Evolutionary conservation across 768 basidiomycete species (phyloP).

Genomic region (Mycena rosella): DNA sequence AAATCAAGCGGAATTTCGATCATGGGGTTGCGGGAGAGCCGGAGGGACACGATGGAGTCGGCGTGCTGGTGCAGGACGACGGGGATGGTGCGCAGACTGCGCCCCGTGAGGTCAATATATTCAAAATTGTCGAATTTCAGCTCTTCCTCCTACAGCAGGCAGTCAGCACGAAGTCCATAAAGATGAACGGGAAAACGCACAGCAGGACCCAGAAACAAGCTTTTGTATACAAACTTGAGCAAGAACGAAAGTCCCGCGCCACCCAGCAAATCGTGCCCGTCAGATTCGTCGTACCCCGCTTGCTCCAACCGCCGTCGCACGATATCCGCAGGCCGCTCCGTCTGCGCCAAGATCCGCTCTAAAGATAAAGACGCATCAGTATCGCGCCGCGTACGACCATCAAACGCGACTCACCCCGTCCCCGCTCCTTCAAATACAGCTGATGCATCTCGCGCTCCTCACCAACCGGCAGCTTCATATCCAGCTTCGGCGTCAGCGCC

Average conservation of each 20-base stretch:
- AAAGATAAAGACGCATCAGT: constrained; percentile 18
- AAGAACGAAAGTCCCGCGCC: constrained; percentile 85
- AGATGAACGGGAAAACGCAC: constrained; percentile 55
- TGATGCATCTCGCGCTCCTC: constrained; percentile 70
- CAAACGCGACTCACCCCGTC: constrained; percentile 66
- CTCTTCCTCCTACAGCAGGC: constrained; percentile 73
- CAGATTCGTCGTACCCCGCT: constrained; percentile 88
- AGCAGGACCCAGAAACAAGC: constrained; percentile 71
- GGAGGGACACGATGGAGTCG: constrained; percentile 84
- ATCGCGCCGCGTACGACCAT: neutral
- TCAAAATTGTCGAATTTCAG: constrained; percentile 78
- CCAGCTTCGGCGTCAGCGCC: constrained; percentile 34
- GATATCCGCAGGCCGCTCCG: constrained; percentile 88
- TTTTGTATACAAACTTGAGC: constrained; percentile 92
- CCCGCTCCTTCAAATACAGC: constrained; percentile 81
- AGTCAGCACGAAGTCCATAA: neutral
- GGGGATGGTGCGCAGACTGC: constrained; percentile 89
- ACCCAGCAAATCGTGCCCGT: constrained; percentile 82
- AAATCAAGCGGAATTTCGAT: constrained; percentile 97
- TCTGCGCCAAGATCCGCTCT: constrained; percentile 88
- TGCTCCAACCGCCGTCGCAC: constrained; percentile 87
- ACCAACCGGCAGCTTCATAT: constrained; percentile 37
- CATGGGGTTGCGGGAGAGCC: constrained; percentile 94
- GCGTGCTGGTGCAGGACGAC: constrained; percentile 88
- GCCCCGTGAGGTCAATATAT: constrained; percentile 83